phyloP scores from a whole-genome alignment of 73 alveolate genomes.

The Effrenium voratum region DNA sequence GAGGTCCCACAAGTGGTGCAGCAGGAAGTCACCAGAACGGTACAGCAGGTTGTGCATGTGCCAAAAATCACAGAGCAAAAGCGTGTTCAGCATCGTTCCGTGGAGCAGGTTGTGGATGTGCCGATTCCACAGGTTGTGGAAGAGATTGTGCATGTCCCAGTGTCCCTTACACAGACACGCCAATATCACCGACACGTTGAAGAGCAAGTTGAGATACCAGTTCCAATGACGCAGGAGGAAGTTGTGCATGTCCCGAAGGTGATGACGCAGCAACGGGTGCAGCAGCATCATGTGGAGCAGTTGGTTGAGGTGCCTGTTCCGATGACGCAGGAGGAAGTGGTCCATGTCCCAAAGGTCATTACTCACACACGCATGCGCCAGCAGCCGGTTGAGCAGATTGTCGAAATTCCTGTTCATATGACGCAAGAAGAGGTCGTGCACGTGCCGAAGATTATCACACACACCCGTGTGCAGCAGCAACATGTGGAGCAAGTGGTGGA shows the following conservation, averaged over 20 bases:
- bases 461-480: slow-evolving; percentile 7
- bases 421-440: slow-evolving; percentile 48
- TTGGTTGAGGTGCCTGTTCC: slow-evolving; percentile 49
- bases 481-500: slow-evolving; percentile 59
- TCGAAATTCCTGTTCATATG: slow-evolving; percentile 10
- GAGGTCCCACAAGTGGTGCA: slow-evolving; percentile 40
- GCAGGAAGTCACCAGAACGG: too few species aligned
- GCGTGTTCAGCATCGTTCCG: slow-evolving; percentile 45
- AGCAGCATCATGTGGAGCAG: slow-evolving; percentile 55
- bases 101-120: slow-evolving; percentile 49
- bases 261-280: slow-evolving; percentile 32
- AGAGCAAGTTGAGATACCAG: slow-evolving; percentile 40
- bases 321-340: slow-evolving; percentile 27
- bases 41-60: slow-evolving; percentile 20
- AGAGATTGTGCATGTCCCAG: slow-evolving; percentile 73
- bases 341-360: slow-evolving; percentile 62
- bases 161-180: slow-evolving; percentile 45
- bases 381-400: slow-evolving; percentile 34
- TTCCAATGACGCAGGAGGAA: slow-evolving; percentile 39
- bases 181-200: slow-evolving; percentile 48
- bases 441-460: slow-evolving; percentile 51
- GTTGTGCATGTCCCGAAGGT: slow-evolving; percentile 59
- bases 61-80: slow-evolving; percentile 32
- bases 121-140: slow-evolving; percentile 57
- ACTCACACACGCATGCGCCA: slow-evolving; percentile 25